Evolutionary conservation across 106 monocot genomes (phyloP), one percentile per base, ranked within the genome.

Genomic region (Dendrobium nobile): DNA sequence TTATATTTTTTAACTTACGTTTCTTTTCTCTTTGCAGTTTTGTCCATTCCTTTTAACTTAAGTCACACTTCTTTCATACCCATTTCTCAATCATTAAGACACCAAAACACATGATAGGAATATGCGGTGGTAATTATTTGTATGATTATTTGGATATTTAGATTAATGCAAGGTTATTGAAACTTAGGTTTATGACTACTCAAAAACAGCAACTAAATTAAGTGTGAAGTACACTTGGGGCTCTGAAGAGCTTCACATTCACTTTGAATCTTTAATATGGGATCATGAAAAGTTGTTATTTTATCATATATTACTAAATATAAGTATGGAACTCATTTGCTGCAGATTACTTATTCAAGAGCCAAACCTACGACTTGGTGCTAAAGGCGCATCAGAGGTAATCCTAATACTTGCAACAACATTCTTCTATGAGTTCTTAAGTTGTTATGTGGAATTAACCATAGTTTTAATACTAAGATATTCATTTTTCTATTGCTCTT

Each of bases 301-400:
- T 65, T 65, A 51, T 65, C 64, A 26, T 7, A 51, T 51, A 15
- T 40, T 72, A 72, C 72, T 33, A 4, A 33, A 72, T 72, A 4
- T 37, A 17, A 72, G 11, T 72, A 33, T 44, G 6, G 20, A 19
- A n/a, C 37, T 45, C 18, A 11, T 67, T 73, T 77, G 79, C n/a
- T 83, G 73, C 78, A 91, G 91, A 77, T 88, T 91, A 37, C 88
- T 91, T 75, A 40, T 67, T 85, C 87, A 80, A 75, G 87, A 91
- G 74, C 91, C 80, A 72, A 28, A 83, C 67, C 54, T 77, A 27
- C 88, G 91, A 27, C 79, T 91, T 64, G 91, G 88, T 54, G 81
- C 85, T 77, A 89, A 87, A 79, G 91, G 89, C 27, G 85, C 91
- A 85, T 81, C 84, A 64, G 88, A 91, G 91, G 91, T 91, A 76